Base-by-base conservation (phyloP, 495 filamentous ascomycete genomes). In the Neurospora africana region DNA sequence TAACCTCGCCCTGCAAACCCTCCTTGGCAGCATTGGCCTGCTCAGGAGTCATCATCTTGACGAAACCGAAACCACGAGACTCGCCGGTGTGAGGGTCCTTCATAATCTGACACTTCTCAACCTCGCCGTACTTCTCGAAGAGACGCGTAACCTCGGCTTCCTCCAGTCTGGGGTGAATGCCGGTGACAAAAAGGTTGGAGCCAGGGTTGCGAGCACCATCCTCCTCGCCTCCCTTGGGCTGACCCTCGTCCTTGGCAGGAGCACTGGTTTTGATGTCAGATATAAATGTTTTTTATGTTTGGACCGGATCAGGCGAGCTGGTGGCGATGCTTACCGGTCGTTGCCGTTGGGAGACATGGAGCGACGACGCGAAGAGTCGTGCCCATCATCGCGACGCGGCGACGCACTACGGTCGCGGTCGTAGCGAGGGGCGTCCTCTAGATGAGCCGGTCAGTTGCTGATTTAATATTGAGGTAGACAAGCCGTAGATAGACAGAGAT, bases 101-200 rank as follows among this genome's bases (percentile, higher is more conserved):
- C 96, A 99, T 98, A 86, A 99, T 99, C 76, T 97, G 95, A 85
- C 94, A 98, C 84, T 96, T 98, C 83, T 98, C 95, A 40, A 99
- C 95, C 80, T 95, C 92, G 76, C 95, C 95, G 76, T 97, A 98
- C 83, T 98, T 99, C 84, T 97, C 93, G 77, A 98, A 99, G 53
- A 99, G 90, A 82, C 93, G 93, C 53, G 92, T 91, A 70, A 99
- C 92, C 75, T 97, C 95, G 15, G 89, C 86, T 82, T 99, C 95
- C 65, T 90, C 91, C 74, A 99, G 89, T 82, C 93, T 92, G 47
- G 95, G 95, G 81, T 98, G 93, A 77, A 99, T 99, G 76, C 95
- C 95, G 77, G 96, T 99, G 72, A 99, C 95, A 81, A 99, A 99
- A 72, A 99, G 92, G 85, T 99, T 99, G 74, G 96, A 97, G 77